A percentile compares a stretch with the other conserved stretches of the same genome.
phyloP scores from a whole-genome alignment of 352 stramenopile genomes.

The Phytophthora ohioensis region DNA sequence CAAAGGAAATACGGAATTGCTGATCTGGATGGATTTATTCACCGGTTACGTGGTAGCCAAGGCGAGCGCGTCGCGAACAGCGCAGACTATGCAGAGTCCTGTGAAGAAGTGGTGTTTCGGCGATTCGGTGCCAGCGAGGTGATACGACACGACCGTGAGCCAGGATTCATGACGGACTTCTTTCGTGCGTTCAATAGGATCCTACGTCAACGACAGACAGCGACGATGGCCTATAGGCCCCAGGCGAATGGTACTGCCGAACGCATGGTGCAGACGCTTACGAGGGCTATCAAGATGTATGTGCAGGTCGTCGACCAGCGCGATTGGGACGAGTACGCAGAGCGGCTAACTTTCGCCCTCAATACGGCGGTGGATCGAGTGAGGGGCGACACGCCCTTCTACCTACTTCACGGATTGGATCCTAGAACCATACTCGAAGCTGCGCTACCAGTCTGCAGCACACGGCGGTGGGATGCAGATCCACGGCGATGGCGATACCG shows the following conservation, averaged over 20 bases:
- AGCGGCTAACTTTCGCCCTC: constrained; percentile 30
- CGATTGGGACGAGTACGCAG: constrained; percentile 42
- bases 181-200: constrained; percentile 34
- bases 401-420: constrained; percentile 1
- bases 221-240: constrained; percentile 27
- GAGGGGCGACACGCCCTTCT: constrained; percentile 7
- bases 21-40: constrained; percentile 3
- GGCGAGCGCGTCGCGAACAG: constrained; percentile 22
- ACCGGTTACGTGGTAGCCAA: constrained; percentile 16
- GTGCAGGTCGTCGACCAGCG: constrained; percentile 25
- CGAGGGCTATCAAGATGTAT: constrained; percentile 27
- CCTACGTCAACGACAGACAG: constrained; percentile 13
- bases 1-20: constrained; percentile 40
- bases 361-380: constrained; percentile 29
- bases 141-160: constrained; percentile 37
- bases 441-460: neutral
- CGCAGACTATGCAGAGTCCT: constrained; percentile 37
- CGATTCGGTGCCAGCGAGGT: constrained; percentile 30
- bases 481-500: constrained; percentile 10
- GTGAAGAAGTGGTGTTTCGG: constrained; percentile 29
- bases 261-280: constrained; percentile 37
- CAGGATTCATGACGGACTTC: constrained; percentile 38
- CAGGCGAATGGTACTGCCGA: constrained; percentile 34
- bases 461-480: no score
- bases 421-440: constrained; percentile 23